phyloP scores from a whole-genome alignment of 176 grass and related monocot genomes.

The Oryza officinalis region DNA sequence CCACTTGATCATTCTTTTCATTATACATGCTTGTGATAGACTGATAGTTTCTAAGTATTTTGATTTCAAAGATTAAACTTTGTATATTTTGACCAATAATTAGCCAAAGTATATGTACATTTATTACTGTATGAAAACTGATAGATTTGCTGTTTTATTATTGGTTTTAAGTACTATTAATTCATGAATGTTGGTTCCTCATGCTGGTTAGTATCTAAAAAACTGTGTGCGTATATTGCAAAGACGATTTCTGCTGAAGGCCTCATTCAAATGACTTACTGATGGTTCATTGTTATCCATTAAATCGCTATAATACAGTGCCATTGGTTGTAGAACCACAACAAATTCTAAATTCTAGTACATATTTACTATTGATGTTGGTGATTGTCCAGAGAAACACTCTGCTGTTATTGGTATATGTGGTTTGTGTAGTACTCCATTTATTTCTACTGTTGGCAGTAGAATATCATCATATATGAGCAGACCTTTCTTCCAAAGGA shows the following conservation, averaged over 20 bases:
- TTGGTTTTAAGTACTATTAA: too few species aligned
- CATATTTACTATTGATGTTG: neutral
- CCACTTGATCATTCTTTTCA: neutral
- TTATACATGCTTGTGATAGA: neutral
- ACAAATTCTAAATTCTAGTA: neutral
- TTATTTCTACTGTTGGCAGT: constrained; percentile 2
- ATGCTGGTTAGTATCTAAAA: too few species aligned
- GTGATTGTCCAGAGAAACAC: neutral
- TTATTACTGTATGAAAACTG: neutral
- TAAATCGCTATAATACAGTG: neutral
- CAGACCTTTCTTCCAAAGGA: neutral
- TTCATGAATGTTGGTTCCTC: too few species aligned
- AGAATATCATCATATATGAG: neutral
- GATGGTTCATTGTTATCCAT: neutral
- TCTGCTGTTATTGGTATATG: neutral
- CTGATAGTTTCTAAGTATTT: neutral
- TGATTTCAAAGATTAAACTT: too few species aligned
- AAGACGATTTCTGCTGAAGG: neutral
- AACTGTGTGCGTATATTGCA: neutral
- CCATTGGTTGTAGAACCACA: neutral
- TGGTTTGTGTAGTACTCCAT: neutral
- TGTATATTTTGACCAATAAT: too few species aligned
- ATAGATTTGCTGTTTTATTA: neutral
- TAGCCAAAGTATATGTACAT: too few species aligned
- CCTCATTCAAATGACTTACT: neutral